Percentiles rank a stretch among this genome's conserved stretches.
phyloP scores from a whole-genome alignment of 2,329 filamentous ascomycete genomes.

The Aspergillus spinulosporus region DNA sequence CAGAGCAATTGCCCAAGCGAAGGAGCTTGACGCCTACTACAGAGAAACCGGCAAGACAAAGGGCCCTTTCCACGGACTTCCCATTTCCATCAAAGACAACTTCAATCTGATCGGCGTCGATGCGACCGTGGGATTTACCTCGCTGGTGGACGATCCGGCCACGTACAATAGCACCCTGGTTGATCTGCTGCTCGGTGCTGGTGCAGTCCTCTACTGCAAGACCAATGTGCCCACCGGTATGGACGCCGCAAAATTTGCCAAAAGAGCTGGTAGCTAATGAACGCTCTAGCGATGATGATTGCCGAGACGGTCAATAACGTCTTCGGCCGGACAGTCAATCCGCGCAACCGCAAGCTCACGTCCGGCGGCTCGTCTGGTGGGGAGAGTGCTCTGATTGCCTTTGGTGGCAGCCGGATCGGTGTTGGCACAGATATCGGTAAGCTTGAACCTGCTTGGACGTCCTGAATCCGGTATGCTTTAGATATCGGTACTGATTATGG shows the following conservation, averaged over 20 bases:
- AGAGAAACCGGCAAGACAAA: constrained; percentile 38
- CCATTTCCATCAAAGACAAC: constrained; percentile 45
- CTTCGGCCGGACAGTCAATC: constrained; percentile 44
- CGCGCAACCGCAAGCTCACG: constrained; percentile 35
- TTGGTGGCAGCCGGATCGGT: constrained; percentile 33
- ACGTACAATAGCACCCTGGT: constrained; percentile 35
- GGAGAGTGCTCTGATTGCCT: constrained; percentile 37
- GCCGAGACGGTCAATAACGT: constrained; percentile 46
- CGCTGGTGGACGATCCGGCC: constrained; percentile 21
- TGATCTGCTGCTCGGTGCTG: constrained; percentile 40
- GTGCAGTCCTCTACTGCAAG: constrained; percentile 46
- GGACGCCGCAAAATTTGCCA: background rate
- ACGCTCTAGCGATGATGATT: constrained; percentile 43
- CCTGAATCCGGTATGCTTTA: too few species aligned
- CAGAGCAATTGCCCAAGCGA: constrained; percentile 53
- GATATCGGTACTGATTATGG: background rate
- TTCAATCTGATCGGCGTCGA: constrained; percentile 34
- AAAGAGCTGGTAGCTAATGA: background rate
- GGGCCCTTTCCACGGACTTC: constrained; percentile 45
- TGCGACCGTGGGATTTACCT: constrained; percentile 25
- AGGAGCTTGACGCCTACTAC: constrained; percentile 55
- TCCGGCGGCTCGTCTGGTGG: constrained; percentile 41
- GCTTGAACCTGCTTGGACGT: background rate
- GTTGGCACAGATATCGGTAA: constrained; percentile 44
- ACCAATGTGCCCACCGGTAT: constrained; percentile 36